These are phyloP conservation scores for Phytopythium montanum DNA, from an alignment of 352 stramenopile genomes.

Conservation along the genomic window DNA sequence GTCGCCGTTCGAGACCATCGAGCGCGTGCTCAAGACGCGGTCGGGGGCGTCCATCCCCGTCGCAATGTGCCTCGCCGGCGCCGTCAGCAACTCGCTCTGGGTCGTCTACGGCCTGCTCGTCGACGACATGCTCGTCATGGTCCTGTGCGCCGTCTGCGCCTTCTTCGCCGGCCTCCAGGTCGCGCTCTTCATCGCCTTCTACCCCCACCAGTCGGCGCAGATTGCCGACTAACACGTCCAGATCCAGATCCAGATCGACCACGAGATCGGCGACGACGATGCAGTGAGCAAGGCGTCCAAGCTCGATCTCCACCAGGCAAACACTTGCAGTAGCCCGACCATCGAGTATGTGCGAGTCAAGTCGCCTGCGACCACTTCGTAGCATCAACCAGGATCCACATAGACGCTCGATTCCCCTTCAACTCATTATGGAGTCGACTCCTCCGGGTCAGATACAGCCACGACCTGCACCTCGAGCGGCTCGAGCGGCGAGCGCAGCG, in stretches of 20 bases:
- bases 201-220: conserved; percentile 10
- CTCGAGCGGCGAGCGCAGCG: conserved; percentile 25
- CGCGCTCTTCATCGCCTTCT: conserved; percentile 33
- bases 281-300: neutral
- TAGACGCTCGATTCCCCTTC: neutral
- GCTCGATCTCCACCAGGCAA: neutral
- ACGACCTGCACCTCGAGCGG: conserved; percentile 11
- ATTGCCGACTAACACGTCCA: neutral
- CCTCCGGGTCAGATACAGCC: conserved; percentile 3
- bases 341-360: neutral
- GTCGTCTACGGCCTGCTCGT: conserved; percentile 27
- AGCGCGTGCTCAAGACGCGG: conserved; percentile 16
- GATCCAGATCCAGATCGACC: conserved; percentile 3
- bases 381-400: neutral
- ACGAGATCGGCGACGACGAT: neutral
- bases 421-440: neutral
- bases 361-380: neutral
- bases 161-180: conserved; percentile 31
- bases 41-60: conserved; percentile 34
- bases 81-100: conserved; percentile 32
- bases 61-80: conserved; percentile 19
- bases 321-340: neutral
- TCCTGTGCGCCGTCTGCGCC: conserved; percentile 27
- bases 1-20: conserved; percentile 27
- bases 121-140: conserved; percentile 34